These are phyloP conservation scores for Melastoma candidum DNA, from an alignment of 441 rosid species.

Conservation along the genomic window DNA sequence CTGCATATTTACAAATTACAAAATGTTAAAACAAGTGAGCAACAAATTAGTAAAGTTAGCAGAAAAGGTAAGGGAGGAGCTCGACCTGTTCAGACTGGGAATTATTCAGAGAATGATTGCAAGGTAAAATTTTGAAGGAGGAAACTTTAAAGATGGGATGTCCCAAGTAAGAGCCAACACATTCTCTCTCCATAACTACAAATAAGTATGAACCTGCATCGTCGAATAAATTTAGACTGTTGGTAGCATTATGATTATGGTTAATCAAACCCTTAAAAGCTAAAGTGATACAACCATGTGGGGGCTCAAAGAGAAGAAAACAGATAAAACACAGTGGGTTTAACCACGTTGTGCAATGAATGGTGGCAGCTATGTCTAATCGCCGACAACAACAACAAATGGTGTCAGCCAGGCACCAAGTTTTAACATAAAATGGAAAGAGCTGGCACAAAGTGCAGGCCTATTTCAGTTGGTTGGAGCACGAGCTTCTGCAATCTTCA, in stretches of 20 bases:
- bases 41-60: background rate
- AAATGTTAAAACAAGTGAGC: background rate
- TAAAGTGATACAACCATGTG: no score
- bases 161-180: constrained; percentile 73
- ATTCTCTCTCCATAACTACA: constrained; percentile 65
- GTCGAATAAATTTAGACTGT: constrained; percentile 5
- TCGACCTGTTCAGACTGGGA: constrained; percentile 66
- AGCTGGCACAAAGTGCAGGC: no score
- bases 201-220: constrained; percentile 75
- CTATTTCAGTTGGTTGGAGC: no score
- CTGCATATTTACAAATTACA: constrained; percentile 26
- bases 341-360: no score
- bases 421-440: no score
- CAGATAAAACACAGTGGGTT: no score
- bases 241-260: background rate
- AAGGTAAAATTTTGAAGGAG: constrained; percentile 77
- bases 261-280: background rate
- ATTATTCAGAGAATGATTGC: constrained; percentile 59
- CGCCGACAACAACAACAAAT: no score
- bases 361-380: no score
- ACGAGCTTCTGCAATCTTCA: no score
- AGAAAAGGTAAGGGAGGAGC: constrained; percentile 5
- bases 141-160: constrained; percentile 69
- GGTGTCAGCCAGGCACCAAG: no score
- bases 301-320: no score